These are phyloP conservation scores for Saccharum spontaneum DNA, from an alignment of 176 grass and related monocot genomes.

Conservation along the genomic window DNA sequence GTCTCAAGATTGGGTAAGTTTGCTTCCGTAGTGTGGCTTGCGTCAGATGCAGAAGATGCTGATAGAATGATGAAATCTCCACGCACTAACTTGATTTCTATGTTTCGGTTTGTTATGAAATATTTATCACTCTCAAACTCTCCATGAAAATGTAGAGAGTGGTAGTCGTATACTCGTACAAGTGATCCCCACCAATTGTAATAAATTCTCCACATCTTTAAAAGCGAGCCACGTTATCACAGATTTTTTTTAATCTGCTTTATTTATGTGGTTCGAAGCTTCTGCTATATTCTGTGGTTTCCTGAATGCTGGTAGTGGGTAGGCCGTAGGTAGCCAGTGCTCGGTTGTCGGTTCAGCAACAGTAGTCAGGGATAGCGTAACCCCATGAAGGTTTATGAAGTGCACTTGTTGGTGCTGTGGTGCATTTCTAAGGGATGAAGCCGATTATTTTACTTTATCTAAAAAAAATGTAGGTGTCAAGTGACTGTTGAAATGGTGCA, in stretches of 20 bases:
- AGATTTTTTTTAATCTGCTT: not conserved
- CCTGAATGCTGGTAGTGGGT: not conserved
- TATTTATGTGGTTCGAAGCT: not conserved
- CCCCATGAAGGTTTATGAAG: not conserved
- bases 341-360: not conserved
- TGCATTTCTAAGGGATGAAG: not conserved
- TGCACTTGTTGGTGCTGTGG: not conserved
- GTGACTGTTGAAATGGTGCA: not conserved
- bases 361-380: not conserved
- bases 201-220: not conserved
- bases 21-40: not conserved
- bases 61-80: not conserved
- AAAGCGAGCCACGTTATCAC: not conserved
- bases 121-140: not conserved
- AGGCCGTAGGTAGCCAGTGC: not conserved
- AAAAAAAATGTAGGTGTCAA: constrained; percentile 3
- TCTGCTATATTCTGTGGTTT: not conserved
- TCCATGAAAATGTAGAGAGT: not conserved
- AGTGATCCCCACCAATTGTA: not conserved
- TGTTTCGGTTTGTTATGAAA: not conserved
- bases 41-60: not conserved
- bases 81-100: not conserved
- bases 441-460: not conserved
- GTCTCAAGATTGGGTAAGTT: constrained; percentile 84
- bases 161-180: not conserved